phyloP scores from a whole-genome alignment of 768 basidiomycete genomes.

The Crucibulum laeve region DNA sequence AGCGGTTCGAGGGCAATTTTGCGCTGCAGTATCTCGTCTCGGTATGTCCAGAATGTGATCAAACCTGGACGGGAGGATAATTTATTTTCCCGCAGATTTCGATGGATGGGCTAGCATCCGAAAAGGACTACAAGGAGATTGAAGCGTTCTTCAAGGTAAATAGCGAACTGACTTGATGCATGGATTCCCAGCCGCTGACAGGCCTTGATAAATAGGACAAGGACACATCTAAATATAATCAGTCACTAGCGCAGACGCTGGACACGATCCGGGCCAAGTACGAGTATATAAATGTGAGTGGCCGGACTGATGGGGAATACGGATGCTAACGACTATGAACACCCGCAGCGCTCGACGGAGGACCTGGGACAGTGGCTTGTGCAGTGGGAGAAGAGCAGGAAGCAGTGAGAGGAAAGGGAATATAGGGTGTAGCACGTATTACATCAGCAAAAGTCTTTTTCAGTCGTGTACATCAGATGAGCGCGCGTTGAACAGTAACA shows the following conservation, averaged over 20 bases:
- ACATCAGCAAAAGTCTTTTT: no score
- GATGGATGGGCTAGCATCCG: conserved; percentile 4
- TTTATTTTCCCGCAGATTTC: conserved; percentile 9
- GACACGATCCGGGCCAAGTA: conserved; percentile 62
- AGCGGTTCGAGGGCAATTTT: conserved; percentile 70
- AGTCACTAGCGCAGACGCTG: conserved; percentile 60
- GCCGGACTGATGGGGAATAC: neutral
- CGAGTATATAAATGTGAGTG: conserved; percentile 57
- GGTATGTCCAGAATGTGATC: conserved; percentile 28
- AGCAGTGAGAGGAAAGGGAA: neutral
- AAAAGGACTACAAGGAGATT: conserved; percentile 56
- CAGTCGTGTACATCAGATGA: no score
- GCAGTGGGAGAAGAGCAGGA: conserved; percentile 23
- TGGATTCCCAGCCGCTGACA: conserved; percentile 13
- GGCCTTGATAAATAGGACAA: conserved; percentile 39
- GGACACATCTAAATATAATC: conserved; percentile 65
- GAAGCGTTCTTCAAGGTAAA: conserved; percentile 74
- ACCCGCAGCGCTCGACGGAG: conserved; percentile 46
- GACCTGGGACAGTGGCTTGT: conserved; percentile 56
- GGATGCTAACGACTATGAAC: neutral
- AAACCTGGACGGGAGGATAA: neutral
- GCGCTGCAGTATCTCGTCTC: conserved; percentile 48
- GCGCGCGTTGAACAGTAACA: no score
- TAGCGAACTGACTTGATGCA: neutral
- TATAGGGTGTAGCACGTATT: no score